Conservation (phyloP, 2,329 filamentous ascomycete species). For the Fusarium humuli region DNA sequence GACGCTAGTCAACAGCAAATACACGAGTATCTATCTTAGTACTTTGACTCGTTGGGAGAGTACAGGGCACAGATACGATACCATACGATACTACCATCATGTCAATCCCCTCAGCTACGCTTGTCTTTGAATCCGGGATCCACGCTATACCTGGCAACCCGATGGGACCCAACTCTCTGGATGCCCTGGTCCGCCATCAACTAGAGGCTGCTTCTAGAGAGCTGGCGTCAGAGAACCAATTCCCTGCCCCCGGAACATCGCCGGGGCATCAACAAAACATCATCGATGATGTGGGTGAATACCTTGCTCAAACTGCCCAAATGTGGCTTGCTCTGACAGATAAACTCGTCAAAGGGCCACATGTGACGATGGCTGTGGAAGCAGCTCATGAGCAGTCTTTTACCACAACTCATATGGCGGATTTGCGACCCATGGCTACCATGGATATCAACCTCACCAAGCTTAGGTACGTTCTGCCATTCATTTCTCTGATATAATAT, state of each 20-base stretch:
- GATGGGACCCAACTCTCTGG: conserved; percentile 39
- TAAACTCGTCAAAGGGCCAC: conserved; percentile 49
- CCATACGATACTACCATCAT: conserved; percentile 27
- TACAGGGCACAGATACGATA: conserved; percentile 20
- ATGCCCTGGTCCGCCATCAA: conserved; percentile 47
- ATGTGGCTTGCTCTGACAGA: conserved; percentile 52
- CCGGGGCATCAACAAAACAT: conserved; percentile 45
- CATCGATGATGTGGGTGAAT: conserved; percentile 53
- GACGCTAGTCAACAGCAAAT: conserved; percentile 33
- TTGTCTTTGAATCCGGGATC: conserved; percentile 49
- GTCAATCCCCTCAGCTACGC: conserved; percentile 45
- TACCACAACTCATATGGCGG: conserved; percentile 43
- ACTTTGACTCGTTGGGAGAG: conserved; percentile 2
- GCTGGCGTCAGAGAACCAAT: conserved; percentile 35
- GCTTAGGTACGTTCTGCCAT: conserved; percentile 48
- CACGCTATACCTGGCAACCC: conserved; percentile 30
- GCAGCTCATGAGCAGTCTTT: conserved; percentile 48
- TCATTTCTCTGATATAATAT: not conserved
- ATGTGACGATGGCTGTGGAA: conserved; percentile 47
- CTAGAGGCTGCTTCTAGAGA: conserved; percentile 44
- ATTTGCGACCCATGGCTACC: conserved; percentile 46
- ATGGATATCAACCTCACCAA: conserved; percentile 51
- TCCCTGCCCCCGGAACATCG: conserved; percentile 11
- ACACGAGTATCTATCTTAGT: conserved; percentile 15
- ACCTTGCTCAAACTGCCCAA: conserved; percentile 50